These are phyloP conservation scores for Boletus rex-veris DNA, from an alignment of 768 basidiomycete species.

Conservation along the genomic window DNA sequence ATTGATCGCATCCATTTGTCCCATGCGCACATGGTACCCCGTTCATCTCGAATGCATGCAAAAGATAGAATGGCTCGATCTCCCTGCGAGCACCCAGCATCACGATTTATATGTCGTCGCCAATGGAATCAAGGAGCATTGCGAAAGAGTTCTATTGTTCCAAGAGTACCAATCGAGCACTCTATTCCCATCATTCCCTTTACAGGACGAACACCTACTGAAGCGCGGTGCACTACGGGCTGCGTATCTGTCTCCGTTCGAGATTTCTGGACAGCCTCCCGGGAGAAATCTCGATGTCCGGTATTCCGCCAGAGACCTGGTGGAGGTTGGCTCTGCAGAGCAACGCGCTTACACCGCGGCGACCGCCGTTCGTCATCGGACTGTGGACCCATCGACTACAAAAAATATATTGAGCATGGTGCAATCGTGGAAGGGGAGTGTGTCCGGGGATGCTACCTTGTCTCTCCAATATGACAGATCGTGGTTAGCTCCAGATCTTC, in stretches of 20 bases:
- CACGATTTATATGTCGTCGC: constrained; percentile 23
- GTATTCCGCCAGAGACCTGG: constrained; percentile 13
- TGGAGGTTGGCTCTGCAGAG: neutral
- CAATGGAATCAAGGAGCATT: constrained; percentile 30
- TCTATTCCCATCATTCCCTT: constrained; percentile 7
- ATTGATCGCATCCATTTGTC: constrained; percentile 34
- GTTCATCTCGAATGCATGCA: constrained; percentile 38
- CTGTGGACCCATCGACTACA: neutral
- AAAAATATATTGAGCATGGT: constrained; percentile 3
- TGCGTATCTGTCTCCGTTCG: constrained; percentile 7
- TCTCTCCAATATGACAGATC: constrained; percentile 23
- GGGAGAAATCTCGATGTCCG: neutral
- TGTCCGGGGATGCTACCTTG: neutral
- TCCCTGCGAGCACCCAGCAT: constrained; percentile 30
- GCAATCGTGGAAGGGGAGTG: constrained; percentile 5
- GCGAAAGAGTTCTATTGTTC: constrained; percentile 13
- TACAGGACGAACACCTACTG: constrained; percentile 7
- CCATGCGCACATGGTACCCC: constrained; percentile 38
- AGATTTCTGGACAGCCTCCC: neutral
- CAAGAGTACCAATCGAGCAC: neutral
- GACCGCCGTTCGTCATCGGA: neutral
- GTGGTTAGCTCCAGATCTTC: constrained; percentile 26
- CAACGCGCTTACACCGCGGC: constrained; percentile 14
- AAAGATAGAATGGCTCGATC: constrained; percentile 31
- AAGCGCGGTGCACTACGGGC: constrained; percentile 16